These are phyloP conservation scores for Hymenoscyphus scutula DNA, from an alignment of 2,329 filamentous ascomycete genomes.

Conservation along the genomic window DNA sequence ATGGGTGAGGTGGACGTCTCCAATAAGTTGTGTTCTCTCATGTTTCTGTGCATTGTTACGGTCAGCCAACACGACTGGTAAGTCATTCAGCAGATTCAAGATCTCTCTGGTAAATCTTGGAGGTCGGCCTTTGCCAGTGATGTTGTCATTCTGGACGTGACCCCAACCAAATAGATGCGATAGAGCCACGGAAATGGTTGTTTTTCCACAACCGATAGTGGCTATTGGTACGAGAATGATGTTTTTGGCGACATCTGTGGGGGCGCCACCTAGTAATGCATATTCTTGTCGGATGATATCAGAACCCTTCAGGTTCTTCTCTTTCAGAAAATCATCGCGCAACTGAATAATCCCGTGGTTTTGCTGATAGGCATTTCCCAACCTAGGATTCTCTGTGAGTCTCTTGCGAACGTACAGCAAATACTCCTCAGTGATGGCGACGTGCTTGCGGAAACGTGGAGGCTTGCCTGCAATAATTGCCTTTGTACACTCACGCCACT, in stretches of 20 bases:
- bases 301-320: slow-evolving; percentile 79
- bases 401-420: slow-evolving; percentile 74
- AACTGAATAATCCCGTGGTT: slow-evolving; percentile 96
- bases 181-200: slow-evolving; percentile 81
- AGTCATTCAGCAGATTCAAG: slow-evolving; percentile 59
- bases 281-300: slow-evolving; percentile 81
- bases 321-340: slow-evolving; percentile 80
- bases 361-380: slow-evolving; percentile 70
- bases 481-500: slow-evolving; percentile 98
- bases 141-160: slow-evolving; percentile 95
- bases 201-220: slow-evolving; percentile 96
- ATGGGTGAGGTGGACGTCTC: slow-evolving; percentile 66
- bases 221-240: slow-evolving; percentile 87
- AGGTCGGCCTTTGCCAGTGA: slow-evolving; percentile 74
- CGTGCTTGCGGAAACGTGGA: slow-evolving; percentile 82
- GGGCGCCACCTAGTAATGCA: slow-evolving; percentile 47
- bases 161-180: slow-evolving; percentile 85
- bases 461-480: slow-evolving; percentile 72
- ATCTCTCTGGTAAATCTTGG: slow-evolving; percentile 73
- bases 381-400: slow-evolving; percentile 63
- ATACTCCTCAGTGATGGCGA: slow-evolving; percentile 88
- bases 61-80: slow-evolving; percentile 81
- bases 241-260: slow-evolving; percentile 59
- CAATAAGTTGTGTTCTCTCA: slow-evolving; percentile 84
- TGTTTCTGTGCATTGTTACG: slow-evolving; percentile 89